These are phyloP conservation scores for Diplocarpon rosae DNA, from an alignment of 2,329 filamentous ascomycete species.

Conservation along the genomic window DNA sequence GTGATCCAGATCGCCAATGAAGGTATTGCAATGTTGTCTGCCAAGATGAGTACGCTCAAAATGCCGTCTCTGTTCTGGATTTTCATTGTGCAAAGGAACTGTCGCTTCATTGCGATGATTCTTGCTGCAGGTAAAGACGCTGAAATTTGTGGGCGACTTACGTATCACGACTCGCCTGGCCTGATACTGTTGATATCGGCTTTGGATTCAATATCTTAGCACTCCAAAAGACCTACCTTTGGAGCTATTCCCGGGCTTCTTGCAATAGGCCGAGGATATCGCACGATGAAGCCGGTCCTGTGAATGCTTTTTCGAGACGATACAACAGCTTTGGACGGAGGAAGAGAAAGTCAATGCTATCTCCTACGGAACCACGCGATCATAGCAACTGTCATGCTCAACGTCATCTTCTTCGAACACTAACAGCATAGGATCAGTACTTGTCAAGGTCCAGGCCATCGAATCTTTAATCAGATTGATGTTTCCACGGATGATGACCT, in stretches of 20 bases:
- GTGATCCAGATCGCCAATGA: too few relatives aligned
- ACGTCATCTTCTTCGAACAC: slow-evolving; percentile 3
- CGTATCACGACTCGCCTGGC: too few relatives aligned
- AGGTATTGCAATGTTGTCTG: too few relatives aligned
- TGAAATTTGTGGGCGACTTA: too few relatives aligned
- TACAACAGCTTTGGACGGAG: not conserved
- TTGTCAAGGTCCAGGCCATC: slow-evolving; percentile 7
- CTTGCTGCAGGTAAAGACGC: too few relatives aligned
- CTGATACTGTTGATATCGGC: not conserved
- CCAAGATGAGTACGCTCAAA: too few relatives aligned
- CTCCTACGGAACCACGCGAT: slow-evolving; percentile 4
- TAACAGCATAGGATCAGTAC: slow-evolving; percentile 6
- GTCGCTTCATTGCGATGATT: too few relatives aligned
- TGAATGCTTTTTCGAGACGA: not conserved
- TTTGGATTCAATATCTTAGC: slow-evolving; percentile 7
- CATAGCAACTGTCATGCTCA: slow-evolving; percentile 10
- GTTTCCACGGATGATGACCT: slow-evolving; percentile 1
- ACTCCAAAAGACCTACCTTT: slow-evolving; percentile 5
- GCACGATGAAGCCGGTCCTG: slow-evolving; percentile 3
- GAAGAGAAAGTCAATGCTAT: slow-evolving; percentile 5
- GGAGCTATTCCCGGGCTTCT: slow-evolving; percentile 1
- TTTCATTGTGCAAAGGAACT: too few relatives aligned
- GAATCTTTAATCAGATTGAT: slow-evolving; percentile 1
- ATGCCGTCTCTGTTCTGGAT: too few relatives aligned
- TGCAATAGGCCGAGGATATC: slow-evolving; percentile 6